Conservation (phyloP, 2,329 filamentous ascomycete species). For the Pseudogymnoascus sp. region DNA sequence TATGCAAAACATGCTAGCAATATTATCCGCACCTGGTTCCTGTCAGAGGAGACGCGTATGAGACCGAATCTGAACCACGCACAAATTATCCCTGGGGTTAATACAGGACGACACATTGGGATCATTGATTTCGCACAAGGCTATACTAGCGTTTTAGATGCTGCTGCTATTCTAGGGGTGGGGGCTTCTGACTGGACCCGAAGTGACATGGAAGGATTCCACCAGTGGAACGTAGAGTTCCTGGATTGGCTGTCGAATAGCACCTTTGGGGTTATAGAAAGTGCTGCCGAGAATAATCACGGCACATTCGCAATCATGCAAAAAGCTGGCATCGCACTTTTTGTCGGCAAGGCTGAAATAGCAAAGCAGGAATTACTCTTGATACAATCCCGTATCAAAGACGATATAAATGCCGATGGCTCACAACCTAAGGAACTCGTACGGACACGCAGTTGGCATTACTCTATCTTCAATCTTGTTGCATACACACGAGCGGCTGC, state of each 20-base stretch:
- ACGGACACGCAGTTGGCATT: conserved; percentile 26
- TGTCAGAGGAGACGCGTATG: conserved; percentile 21
- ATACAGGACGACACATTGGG: conserved; percentile 10
- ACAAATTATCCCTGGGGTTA: conserved; percentile 17
- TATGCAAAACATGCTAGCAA: conserved; percentile 22
- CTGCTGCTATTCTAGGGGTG: conserved; percentile 15
- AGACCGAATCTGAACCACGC: conserved; percentile 25
- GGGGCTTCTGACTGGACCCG: conserved; percentile 19
- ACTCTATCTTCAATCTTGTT: conserved; percentile 24
- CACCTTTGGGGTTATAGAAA: conserved; percentile 18
- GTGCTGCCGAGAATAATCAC: conserved; percentile 22
- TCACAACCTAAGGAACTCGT: conserved; percentile 22
- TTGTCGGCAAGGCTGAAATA: conserved; percentile 17
- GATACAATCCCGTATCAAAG: conserved; percentile 14
- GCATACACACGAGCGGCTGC: conserved; percentile 17
- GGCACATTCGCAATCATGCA: conserved; percentile 24
- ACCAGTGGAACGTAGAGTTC: conserved; percentile 21
- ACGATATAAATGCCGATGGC: conserved; percentile 20
- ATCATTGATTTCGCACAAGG: conserved; percentile 19
- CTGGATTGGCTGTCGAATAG: conserved; percentile 22
- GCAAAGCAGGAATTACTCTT: conserved; percentile 12
- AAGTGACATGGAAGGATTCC: conserved; percentile 16
- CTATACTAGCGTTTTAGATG: conserved; percentile 25
- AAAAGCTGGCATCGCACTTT: conserved; percentile 21
- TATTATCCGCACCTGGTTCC: conserved; percentile 25